Percentiles rank a stretch among this genome's conserved stretches.
phyloP scores from a whole-genome alignment of 2,329 filamentous ascomycete genomes.

The Cladosporium sp. region DNA sequence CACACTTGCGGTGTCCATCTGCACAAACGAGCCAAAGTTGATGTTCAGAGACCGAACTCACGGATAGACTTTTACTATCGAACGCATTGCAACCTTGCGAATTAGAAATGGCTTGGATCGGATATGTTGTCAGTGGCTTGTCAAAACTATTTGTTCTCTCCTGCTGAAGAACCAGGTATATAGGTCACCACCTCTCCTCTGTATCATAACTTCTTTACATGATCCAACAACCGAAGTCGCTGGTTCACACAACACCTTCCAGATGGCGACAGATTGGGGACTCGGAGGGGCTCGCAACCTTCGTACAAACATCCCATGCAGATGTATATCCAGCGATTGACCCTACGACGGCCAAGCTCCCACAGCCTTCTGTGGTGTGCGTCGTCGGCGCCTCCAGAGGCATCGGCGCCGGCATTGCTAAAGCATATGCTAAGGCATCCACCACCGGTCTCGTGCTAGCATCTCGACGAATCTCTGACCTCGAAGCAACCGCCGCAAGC shows the following conservation, averaged over 20 bases:
- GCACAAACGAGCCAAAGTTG: not conserved
- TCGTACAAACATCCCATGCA: conserved; percentile 15
- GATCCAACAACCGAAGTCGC: not conserved
- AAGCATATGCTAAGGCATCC: conserved; percentile 39
- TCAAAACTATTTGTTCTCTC: not conserved
- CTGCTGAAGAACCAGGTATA: not conserved
- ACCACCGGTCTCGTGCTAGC: conserved; percentile 40
- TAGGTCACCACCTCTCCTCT: not conserved
- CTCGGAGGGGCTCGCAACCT: conserved; percentile 18
- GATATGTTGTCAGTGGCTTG: not conserved
- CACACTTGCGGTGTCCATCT: not conserved
- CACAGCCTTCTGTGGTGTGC: conserved; percentile 37
- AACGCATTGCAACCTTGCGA: not conserved
- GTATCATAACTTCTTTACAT: not conserved
- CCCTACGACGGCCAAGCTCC: conserved; percentile 27
- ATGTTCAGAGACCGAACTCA: not conserved
- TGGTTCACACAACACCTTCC: not conserved
- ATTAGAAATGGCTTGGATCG: not conserved
- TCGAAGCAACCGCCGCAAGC: conserved; percentile 35
- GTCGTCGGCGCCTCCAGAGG: conserved; percentile 43
- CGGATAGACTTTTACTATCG: not conserved
- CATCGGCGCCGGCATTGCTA: conserved; percentile 41
- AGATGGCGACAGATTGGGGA: conserved; percentile 24
- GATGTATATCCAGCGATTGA: conserved; percentile 21
- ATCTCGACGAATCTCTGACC: conserved; percentile 34